A percentile compares a stretch with the other conserved stretches of the same genome.
phyloP scores from a whole-genome alignment of 2,329 filamentous ascomycete species.

The Trichoderma sp. region DNA sequence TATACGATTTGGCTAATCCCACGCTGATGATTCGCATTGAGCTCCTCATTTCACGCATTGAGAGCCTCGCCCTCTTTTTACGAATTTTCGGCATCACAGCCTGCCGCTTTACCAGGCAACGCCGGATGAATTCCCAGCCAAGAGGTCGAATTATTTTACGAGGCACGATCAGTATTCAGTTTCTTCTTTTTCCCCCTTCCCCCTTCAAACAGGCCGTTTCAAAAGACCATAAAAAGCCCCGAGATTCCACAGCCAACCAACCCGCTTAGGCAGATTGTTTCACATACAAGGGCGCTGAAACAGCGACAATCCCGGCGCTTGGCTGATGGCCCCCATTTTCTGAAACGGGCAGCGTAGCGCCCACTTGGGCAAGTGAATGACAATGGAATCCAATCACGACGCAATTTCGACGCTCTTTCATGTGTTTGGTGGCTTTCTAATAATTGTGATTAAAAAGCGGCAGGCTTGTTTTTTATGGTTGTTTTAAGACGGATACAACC shows the following conservation, averaged over 20 bases:
- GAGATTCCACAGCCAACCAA: constrained; percentile 8
- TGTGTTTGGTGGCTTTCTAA: neutral
- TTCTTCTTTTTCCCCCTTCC: neutral
- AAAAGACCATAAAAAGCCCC: neutral
- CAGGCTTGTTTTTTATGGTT: neutral
- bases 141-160: neutral
- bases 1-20: neutral
- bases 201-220: constrained; percentile 2
- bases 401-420: neutral
- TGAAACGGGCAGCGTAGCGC: constrained; percentile 19
- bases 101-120: neutral
- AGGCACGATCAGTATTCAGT: neutral
- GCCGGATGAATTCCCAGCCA: neutral
- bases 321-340: neutral
- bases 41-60: neutral
- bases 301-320: constrained; percentile 9
- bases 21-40: neutral
- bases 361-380: neutral
- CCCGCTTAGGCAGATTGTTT: neutral
- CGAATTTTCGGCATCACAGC: neutral
- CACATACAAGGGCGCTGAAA: neutral
- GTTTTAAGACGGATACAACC: neutral
- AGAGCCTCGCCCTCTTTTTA: neutral
- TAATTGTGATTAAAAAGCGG: neutral
- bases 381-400: neutral